Percentiles rank a stretch among this genome's conserved stretches.
Evolutionary conservation across 2,329 filamentous ascomycete genomes (phyloP).

Genomic region (Fusarium pseudograminearum): DNA sequence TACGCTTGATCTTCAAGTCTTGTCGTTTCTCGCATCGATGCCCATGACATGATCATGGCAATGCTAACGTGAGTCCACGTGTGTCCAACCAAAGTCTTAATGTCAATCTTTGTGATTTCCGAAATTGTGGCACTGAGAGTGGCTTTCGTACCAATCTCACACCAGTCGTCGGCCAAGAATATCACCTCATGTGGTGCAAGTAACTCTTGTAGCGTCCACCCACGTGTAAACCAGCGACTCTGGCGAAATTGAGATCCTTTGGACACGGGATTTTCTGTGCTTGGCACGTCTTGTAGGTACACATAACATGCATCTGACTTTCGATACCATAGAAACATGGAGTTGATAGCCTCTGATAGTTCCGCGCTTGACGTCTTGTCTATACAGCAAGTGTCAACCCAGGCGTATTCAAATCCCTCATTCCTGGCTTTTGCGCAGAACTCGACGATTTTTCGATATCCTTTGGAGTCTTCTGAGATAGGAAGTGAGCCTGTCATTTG

Average conservation of each 20-base stretch:
- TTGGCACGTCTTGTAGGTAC: neutral
- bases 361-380: conserved; percentile 28
- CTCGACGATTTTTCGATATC: conserved; percentile 19
- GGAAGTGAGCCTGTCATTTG: neutral
- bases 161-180: neutral
- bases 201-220: conserved; percentile 22
- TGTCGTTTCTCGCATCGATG: conserved; percentile 12
- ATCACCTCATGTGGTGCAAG: conserved; percentile 24
- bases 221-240: conserved; percentile 18
- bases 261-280: neutral
- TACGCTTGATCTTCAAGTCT: conserved; percentile 25
- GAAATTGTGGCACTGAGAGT: neutral
- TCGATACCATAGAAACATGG: conserved; percentile 19
- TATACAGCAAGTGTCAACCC: conserved; percentile 26
- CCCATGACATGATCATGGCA: conserved; percentile 26
- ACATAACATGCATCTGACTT: conserved; percentile 19
- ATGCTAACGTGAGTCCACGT: conserved; percentile 17
- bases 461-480: neutral
- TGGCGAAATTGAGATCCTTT: neutral
- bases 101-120: conserved; percentile 10
- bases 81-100: conserved; percentile 2
- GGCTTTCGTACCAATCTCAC: conserved; percentile 8
- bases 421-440: conserved; percentile 11
- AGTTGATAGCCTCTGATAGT: conserved; percentile 18
- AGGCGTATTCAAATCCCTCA: conserved; percentile 26